phyloP scores from a whole-genome alignment of 2,329 filamentous ascomycete genomes.

The Aspergillus melleus region DNA sequence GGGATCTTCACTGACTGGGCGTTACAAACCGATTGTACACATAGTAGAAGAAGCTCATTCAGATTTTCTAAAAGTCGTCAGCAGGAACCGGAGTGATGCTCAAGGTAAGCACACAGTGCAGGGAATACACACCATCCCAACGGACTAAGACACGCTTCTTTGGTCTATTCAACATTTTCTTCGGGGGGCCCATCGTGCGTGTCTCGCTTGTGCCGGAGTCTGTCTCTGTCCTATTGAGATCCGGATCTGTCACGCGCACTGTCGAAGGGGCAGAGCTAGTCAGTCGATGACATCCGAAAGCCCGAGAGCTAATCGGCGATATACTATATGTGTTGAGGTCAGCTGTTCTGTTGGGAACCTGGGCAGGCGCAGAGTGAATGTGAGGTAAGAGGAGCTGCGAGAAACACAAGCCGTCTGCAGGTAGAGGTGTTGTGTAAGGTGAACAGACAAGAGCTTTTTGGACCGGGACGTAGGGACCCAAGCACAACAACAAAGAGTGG shows the following conservation, averaged over 20 bases:
- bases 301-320: background rate
- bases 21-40: constrained; percentile 44
- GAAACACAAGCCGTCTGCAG: background rate
- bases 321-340: background rate
- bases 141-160: constrained; percentile 41
- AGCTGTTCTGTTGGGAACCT: background rate
- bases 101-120: background rate
- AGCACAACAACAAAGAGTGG: background rate
- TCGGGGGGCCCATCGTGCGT: constrained; percentile 2
- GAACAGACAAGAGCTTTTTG: background rate
- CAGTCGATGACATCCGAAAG: background rate
- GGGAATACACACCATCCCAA: constrained; percentile 40
- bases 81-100: background rate
- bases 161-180: constrained; percentile 25
- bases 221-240: background rate
- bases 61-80: constrained; percentile 38
- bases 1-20: constrained; percentile 40
- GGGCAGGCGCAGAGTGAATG: background rate
- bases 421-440: background rate
- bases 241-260: background rate
- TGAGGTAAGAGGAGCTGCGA: background rate
- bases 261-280: background rate
- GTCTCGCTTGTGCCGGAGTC: background rate
- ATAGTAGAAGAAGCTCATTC: constrained; percentile 45
- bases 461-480: background rate